Evolutionary conservation across 163 green algal genomes (phyloP).

Genomic region (Chlamydomonas reinhardtii): DNA sequence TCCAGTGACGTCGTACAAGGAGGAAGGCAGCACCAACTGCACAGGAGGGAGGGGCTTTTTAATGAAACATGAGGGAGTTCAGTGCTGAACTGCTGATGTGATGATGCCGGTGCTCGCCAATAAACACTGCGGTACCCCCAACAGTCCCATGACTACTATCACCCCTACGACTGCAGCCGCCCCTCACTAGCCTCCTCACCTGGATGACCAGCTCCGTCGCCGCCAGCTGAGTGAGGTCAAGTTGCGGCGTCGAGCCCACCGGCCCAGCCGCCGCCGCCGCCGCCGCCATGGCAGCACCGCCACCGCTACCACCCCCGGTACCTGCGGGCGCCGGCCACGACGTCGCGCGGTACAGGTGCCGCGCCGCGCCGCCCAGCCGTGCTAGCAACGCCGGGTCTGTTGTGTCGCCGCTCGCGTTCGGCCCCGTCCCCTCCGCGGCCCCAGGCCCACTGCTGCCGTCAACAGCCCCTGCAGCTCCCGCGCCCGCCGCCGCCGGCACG

Average conservation of each 20-base stretch:
- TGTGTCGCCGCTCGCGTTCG: background rate
- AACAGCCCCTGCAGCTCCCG: too few relatives aligned
- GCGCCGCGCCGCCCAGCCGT: slow-evolving; percentile 25
- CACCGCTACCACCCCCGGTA: background rate
- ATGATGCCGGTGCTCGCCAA: too few relatives aligned
- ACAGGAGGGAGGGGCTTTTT: too few relatives aligned
- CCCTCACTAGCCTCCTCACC: background rate
- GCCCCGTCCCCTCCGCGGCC: too few relatives aligned
- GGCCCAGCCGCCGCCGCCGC: background rate
- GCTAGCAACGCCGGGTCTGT: background rate
- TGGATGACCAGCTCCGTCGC: slow-evolving; percentile 29
- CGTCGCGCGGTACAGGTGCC: slow-evolving; percentile 14
- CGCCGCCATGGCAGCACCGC: too few relatives aligned
- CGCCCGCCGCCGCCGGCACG: too few relatives aligned
- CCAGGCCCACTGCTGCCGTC: too few relatives aligned
- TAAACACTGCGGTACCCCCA: too few relatives aligned
- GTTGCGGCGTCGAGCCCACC: background rate
- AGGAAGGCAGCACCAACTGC: slow-evolving; percentile 34
- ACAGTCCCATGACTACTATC: too few relatives aligned
- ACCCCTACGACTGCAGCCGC: too few relatives aligned
- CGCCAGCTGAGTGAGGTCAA: slow-evolving; percentile 11
- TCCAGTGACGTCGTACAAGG: slow-evolving; percentile 24
- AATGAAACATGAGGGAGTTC: too few relatives aligned
- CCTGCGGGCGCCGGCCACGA: background rate
- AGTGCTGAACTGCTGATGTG: too few relatives aligned